Evolutionary conservation across 805 yeast genomes (phyloP).

Genomic region (Metschnikowia dekortorum): DNA sequence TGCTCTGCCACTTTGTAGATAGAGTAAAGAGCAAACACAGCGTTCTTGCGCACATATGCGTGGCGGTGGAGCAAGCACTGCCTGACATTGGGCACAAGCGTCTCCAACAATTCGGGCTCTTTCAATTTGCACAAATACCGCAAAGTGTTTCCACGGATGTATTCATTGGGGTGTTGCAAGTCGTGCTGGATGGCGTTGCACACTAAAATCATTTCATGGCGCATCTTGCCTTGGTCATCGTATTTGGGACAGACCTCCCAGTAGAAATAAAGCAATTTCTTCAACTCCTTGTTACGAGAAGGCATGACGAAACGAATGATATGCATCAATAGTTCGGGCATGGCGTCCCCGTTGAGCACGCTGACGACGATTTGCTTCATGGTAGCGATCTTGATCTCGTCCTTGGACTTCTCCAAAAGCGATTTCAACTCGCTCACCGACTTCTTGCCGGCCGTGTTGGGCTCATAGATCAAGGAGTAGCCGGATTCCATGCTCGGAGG

Average conservation of each 20-base stretch:
- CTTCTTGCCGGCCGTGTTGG: conserved; percentile 58
- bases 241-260: conserved; percentile 98
- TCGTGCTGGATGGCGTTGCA: conserved; percentile 98
- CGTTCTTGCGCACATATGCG: conserved; percentile 96
- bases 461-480: conserved; percentile 79
- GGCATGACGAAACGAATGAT: conserved; percentile 98
- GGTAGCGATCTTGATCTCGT: conserved; percentile 79
- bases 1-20: conserved; percentile 80
- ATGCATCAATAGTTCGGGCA: conserved; percentile 94
- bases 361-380: conserved; percentile 84
- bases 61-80: conserved; percentile 93
- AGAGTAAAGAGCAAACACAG: conserved; percentile 84
- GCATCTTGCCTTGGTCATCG: conserved; percentile 82
- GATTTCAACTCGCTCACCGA: conserved; percentile 70
- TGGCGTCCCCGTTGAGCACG: conserved; percentile 87
- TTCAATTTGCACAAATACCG: conserved; percentile 85
- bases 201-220: conserved; percentile 97
- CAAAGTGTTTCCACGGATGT: conserved; percentile 90
- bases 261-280: conserved; percentile 87
- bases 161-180: conserved; percentile 96
- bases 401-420: conserved; percentile 82
- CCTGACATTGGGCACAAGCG: conserved; percentile 89
- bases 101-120: conserved; percentile 92
- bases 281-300: conserved; percentile 81
- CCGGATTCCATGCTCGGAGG: conserved; percentile 32